A percentile compares a stretch with the other conserved stretches of the same genome.
Evolutionary conservation across 768 basidiomycete species (phyloP).

Genomic region (Termitomyces sp.): DNA sequence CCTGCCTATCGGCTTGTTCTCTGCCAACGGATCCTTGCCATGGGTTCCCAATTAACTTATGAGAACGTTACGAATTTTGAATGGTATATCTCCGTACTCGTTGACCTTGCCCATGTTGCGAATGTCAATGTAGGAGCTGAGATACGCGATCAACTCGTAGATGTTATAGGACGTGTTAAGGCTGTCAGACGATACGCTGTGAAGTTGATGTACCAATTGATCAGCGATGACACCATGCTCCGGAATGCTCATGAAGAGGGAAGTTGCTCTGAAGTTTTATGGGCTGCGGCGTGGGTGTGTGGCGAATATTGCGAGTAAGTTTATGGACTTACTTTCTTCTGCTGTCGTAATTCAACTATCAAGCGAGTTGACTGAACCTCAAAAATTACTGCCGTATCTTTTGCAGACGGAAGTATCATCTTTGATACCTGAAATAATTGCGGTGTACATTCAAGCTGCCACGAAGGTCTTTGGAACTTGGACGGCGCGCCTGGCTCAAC

Average conservation of each 20-base stretch:
- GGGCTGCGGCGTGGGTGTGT: constrained; percentile 96
- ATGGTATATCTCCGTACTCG: constrained; percentile 94
- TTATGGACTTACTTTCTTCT: background rate
- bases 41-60: constrained; percentile 81
- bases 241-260: constrained; percentile 62
- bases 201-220: constrained; percentile 73
- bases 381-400: constrained; percentile 67
- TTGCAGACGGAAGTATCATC: constrained; percentile 53
- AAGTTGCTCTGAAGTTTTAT: constrained; percentile 80
- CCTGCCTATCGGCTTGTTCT: constrained; percentile 84
- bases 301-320: constrained; percentile 90
- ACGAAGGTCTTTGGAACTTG: constrained; percentile 87
- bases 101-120: constrained; percentile 87
- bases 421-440: constrained; percentile 59
- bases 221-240: constrained; percentile 75
- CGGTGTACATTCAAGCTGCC: constrained; percentile 78
- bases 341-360: constrained; percentile 1
- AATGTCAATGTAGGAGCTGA: constrained; percentile 71
- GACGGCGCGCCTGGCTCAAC: constrained; percentile 67
- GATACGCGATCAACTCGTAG: constrained; percentile 81
- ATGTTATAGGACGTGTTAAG: constrained; percentile 78
- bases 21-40: constrained; percentile 76
- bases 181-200: constrained; percentile 77
- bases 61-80: constrained; percentile 90
- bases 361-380: constrained; percentile 78